A percentile compares a stretch with the other conserved stretches of the same genome.
Conservation (phyloP, 805 yeast species). For the Lipomyces japonicus region DNA sequence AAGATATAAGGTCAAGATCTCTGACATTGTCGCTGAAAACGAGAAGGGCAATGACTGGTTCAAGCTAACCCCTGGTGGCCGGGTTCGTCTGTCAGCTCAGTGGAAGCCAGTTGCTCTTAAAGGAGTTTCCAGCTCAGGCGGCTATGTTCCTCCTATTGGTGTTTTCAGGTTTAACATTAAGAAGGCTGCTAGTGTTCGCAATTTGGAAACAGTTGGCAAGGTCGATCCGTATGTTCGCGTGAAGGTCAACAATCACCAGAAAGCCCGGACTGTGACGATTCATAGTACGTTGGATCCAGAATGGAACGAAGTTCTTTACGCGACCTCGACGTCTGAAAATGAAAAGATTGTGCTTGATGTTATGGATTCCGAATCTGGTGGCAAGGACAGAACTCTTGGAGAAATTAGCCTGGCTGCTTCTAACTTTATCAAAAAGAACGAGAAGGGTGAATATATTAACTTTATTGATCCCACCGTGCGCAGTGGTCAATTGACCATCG, state of each 20-base stretch:
- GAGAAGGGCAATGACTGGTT: conserved; percentile 78
- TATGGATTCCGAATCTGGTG: conserved; percentile 79
- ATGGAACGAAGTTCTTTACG: conserved; percentile 78
- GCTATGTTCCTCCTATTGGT: conserved; percentile 94
- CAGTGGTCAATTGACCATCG: conserved; percentile 61
- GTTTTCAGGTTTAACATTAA: conserved; percentile 68
- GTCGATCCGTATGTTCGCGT: conserved; percentile 89
- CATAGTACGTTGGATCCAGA: conserved; percentile 71
- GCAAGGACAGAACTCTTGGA: conserved; percentile 87
- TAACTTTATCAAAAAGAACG: conserved; percentile 60
- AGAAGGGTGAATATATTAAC: conserved; percentile 60
- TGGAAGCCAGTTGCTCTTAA: conserved; percentile 85
- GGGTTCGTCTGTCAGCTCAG: conserved; percentile 59
- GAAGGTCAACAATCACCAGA: conserved; percentile 68
- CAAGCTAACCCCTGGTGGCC: conserved; percentile 69
- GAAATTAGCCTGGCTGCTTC: conserved; percentile 65
- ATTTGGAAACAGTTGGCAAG: conserved; percentile 83
- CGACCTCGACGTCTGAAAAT: conserved; percentile 76
- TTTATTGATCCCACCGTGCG: conserved; percentile 54
- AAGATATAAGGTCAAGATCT: conserved; percentile 48
- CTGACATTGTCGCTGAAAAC: conserved; percentile 68
- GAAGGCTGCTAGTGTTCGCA: conserved; percentile 69
- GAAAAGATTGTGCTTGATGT: conserved; percentile 82
- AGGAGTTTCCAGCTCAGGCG: conserved; percentile 63
- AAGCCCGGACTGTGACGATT: conserved; percentile 69